Conservation (phyloP, 2,329 filamentous ascomycete species). For the Stemphylium lycopersici region DNA sequence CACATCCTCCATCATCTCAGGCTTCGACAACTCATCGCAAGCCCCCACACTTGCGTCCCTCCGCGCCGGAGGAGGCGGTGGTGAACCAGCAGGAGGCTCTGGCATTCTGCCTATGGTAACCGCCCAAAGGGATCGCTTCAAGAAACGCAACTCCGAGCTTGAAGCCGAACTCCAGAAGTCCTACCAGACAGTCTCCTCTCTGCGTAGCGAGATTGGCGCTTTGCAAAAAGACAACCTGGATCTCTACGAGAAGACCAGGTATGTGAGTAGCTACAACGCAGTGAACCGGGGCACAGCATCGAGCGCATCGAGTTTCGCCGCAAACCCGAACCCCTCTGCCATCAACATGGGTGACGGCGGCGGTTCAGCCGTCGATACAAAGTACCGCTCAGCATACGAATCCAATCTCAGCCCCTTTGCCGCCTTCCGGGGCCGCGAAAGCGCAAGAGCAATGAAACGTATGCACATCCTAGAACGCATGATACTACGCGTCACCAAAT, state of each 20-base stretch:
- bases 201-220: constrained; percentile 88
- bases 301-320: constrained; percentile 65
- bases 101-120: constrained; percentile 98
- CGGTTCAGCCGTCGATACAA: constrained; percentile 57
- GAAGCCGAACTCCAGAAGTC: constrained; percentile 87
- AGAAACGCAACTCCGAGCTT: constrained; percentile 89
- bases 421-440: constrained; percentile 92
- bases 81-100: constrained; percentile 75
- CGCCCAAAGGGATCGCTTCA: constrained; percentile 96
- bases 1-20: constrained; percentile 97
- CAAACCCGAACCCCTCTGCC: constrained; percentile 76
- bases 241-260: constrained; percentile 96
- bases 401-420: constrained; percentile 95
- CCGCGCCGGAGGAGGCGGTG: constrained; percentile 58
- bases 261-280: constrained; percentile 91
- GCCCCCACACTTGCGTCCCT: constrained; percentile 61
- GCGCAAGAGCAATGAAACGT: constrained; percentile 84
- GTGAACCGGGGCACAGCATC: constrained; percentile 68
- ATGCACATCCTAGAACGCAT: constrained; percentile 92
- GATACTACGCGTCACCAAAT: constrained; percentile 87
- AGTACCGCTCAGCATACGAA: constrained; percentile 92
- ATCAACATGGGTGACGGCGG: constrained; percentile 59
- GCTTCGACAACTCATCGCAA: constrained; percentile 67
- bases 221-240: constrained; percentile 95
- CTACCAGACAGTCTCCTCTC: constrained; percentile 79